A percentile compares a stretch with the other conserved stretches of the same genome.
These are phyloP conservation scores for Pseudogymnoascus sp. DNA, from an alignment of 2,329 filamentous ascomycete genomes.

Conservation along the genomic window DNA sequence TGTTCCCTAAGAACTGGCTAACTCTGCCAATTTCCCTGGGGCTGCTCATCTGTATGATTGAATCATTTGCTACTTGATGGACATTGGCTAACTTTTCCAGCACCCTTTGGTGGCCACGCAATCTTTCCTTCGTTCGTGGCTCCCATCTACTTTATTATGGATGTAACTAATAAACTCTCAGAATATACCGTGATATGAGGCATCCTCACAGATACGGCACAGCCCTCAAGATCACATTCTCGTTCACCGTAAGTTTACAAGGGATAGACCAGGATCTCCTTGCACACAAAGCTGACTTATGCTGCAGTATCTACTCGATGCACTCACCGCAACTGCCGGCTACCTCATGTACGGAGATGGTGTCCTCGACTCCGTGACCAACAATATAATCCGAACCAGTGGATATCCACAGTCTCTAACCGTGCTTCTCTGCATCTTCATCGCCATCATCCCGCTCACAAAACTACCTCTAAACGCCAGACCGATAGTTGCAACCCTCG, in stretches of 20 bases:
- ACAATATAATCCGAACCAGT: constrained; percentile 68
- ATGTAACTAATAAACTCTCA: constrained; percentile 41
- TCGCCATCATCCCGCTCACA: constrained; percentile 87
- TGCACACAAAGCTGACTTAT: not conserved
- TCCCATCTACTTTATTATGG: not conserved
- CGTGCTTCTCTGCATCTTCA: constrained; percentile 74
- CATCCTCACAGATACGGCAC: constrained; percentile 61
- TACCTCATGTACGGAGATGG: constrained; percentile 90
- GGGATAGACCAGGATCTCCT: not conserved
- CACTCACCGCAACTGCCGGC: constrained; percentile 72
- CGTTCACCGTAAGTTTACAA: constrained; percentile 59
- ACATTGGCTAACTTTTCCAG: not conserved
- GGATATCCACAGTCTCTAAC: constrained; percentile 68
- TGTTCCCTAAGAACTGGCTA: constrained; percentile 79
- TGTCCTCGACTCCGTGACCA: constrained; percentile 83
- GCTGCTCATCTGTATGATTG: constrained; percentile 62
- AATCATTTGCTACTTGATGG: not conserved
- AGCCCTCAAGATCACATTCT: constrained; percentile 72
- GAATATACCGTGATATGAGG: constrained; percentile 70
- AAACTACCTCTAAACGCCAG: constrained; percentile 89
- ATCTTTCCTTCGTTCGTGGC: constrained; percentile 51
- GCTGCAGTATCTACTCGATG: constrained; percentile 64
- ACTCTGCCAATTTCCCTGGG: constrained; percentile 84
- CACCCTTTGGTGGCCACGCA: constrained; percentile 53
- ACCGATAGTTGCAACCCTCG: constrained; percentile 77